Base-by-base conservation (phyloP, 441 rosid genomes). In the Mallotus japonicus region DNA sequence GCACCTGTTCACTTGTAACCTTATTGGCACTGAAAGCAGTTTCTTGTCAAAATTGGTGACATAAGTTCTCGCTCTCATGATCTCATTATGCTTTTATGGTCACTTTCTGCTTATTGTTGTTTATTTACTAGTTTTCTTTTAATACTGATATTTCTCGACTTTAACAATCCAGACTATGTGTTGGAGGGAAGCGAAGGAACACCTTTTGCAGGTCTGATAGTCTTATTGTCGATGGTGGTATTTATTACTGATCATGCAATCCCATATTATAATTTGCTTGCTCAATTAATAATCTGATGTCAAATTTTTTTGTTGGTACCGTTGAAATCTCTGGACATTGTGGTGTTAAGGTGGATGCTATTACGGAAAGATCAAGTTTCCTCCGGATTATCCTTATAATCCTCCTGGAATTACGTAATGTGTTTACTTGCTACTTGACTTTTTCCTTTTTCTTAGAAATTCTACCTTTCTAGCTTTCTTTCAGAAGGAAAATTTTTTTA, bases 321-420 rank as follows among this genome's bases (percentile, higher is more conserved):
- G 75, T 13, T 78, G 58, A 3, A 20, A 61, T 62, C 64, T 81
- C 51, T 57, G 46, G 46, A 51, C 42, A 32, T 62, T 42, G 32
- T 69, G 32, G 46, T 76, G 24, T 50, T 71, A 49, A 92, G 98
- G 96, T 82, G 99, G 98, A 76, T 92, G 74, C 78, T 95, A 95
- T 83, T 89, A 95, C 74, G 99, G 98, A 69, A 95, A 90, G 87
- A 95, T 95, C 86, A 91, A 92, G 87, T 95, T 95, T 75, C 98
- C 98, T 73, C 87, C 98, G 12, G 98, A 95, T 67, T 95, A 95
- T 85, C 99, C 98, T 11, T 92, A 87, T 73, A 95, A 91, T 81
- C 99, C 99, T 83, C 98, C 99, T 12, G 99, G 99, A 82, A 95
- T 95, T 75, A 91, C 92, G 98, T 95, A 80, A 84, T 57, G 87